phyloP scores from a whole-genome alignment of 495 filamentous ascomycete genomes.

The Aspergillus campestris region DNA sequence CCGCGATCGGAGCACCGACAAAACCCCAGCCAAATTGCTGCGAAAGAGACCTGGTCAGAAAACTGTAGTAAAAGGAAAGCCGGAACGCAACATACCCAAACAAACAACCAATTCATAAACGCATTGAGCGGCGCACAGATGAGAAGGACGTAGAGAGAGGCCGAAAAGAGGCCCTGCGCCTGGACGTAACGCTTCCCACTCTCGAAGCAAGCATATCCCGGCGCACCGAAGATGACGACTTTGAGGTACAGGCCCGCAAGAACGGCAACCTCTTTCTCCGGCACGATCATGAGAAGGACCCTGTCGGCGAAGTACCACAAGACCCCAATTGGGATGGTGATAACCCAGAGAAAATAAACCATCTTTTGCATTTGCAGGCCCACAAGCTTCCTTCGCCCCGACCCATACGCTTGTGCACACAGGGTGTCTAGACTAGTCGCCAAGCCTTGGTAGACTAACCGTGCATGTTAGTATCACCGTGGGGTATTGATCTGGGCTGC shows the following conservation, averaged over 20 bases:
- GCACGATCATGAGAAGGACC: constrained; percentile 54
- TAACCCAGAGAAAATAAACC: constrained; percentile 52
- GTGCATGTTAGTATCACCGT: neutral
- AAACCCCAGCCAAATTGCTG: constrained; percentile 68
- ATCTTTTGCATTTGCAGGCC: constrained; percentile 67
- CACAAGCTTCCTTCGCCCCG: constrained; percentile 58
- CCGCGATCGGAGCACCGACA: constrained; percentile 74
- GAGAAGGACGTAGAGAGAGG: constrained; percentile 56
- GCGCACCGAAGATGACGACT: constrained; percentile 56
- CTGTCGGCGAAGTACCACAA: constrained; percentile 55
- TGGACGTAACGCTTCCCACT: constrained; percentile 66
- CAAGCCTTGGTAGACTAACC: constrained; percentile 54
- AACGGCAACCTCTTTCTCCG: constrained; percentile 52
- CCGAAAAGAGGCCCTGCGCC: constrained; percentile 64
- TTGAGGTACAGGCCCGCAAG: constrained; percentile 62
- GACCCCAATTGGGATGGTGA: constrained; percentile 56
- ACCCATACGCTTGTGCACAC: constrained; percentile 70
- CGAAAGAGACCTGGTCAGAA: constrained; percentile 1
- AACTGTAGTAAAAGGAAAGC: neutral
- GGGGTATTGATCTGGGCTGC: neutral
- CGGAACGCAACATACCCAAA: constrained; percentile 45
- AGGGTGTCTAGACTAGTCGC: constrained; percentile 68
- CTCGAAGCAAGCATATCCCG: constrained; percentile 65
- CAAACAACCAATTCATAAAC: constrained; percentile 66
- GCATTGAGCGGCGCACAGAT: constrained; percentile 66